Base-by-base conservation (phyloP, 768 basidiomycete genomes). In the Suillus bovinus region DNA sequence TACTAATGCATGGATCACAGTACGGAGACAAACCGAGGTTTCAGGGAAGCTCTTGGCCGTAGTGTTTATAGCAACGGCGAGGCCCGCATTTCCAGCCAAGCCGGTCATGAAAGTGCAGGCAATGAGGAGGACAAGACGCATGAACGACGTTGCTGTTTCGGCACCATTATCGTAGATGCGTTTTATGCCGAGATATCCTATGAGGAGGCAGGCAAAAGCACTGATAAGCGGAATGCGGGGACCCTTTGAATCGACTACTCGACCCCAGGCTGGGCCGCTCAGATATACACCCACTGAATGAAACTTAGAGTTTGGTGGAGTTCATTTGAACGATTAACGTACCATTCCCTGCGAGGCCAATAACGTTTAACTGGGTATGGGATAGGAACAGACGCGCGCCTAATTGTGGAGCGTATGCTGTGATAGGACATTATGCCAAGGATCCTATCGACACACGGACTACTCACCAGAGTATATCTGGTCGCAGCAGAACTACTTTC, bases 351-450 rank as follows among this genome's bases (percentile, higher is more conserved):
- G 87, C 89, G n/a, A 90, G 77, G 17, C 86, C 93, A 20, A 96
- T 83, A 39, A 94, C 72, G 67, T 96, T 96, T 39, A 93, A 79
- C 61, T 90, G 85, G 0, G 94, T 96, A 60, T 95, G 90, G 4
- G 84, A 83, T 57, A 96, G 84, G 52, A 82, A 78, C 20, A 96
- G 82, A 44, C 86, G 84, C n/a, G 86, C 76, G 1, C 90, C 91
- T 5, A 96, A 82, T 71, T 96, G 94, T 0, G 94, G 94, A 2
- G 90, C 86, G 72, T 95, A 97, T 22, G 93, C 94, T 88, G 63
- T 2, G 63, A 39, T 39, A 22, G n/a, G 24, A 44, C 8, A 47
- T 59, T 22, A 61, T 55, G 17, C 27, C 17, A 24, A 61, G 33
- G 11, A 33, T 61, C 57, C 20, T 24, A 29, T 60, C 24, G n/a